Conservation (phyloP, 202 grass and related monocot genomes). For the Cymbopogon flexuosus region DNA sequence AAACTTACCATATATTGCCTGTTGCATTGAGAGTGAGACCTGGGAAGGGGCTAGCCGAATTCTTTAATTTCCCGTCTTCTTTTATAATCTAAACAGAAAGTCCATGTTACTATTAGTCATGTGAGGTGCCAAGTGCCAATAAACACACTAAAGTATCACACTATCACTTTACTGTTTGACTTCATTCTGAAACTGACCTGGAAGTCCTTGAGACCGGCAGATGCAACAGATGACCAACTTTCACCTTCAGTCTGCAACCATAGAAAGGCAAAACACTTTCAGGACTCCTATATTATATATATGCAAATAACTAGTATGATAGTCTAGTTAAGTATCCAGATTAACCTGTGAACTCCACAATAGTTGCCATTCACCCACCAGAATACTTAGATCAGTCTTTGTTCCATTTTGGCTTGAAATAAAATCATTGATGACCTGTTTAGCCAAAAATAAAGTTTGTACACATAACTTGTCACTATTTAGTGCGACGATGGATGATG, state of each 20-base stretch:
- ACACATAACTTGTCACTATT: conserved; percentile 8
- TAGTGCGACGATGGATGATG: neutral
- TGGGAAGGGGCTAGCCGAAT: conserved; percentile 49
- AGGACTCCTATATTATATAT: neutral
- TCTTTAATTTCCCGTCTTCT: conserved; percentile 52
- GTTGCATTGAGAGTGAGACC: conserved; percentile 53
- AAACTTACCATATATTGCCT: conserved; percentile 61
- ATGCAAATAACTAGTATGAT: conserved; percentile 11
- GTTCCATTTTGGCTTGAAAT: conserved; percentile 34
- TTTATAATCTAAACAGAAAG: conserved; percentile 47
- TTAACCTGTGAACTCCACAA: conserved; percentile 70
- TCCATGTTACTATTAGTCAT: conserved; percentile 10
- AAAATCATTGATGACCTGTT: conserved; percentile 68
- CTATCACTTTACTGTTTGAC: conserved; percentile 7
- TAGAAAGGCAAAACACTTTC: conserved; percentile 1
- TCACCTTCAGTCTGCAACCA: conserved; percentile 49
- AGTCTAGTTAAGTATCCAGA: neutral
- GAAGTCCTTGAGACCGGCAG: conserved; percentile 61
- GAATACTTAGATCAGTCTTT: conserved; percentile 41
- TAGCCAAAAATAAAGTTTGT: conserved; percentile 16
- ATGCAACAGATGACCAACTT: conserved; percentile 66
- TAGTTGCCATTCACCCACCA: conserved; percentile 83
- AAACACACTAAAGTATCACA: conserved; percentile 5
- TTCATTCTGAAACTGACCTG: conserved; percentile 56
- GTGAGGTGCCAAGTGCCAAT: neutral